Evolutionary conservation across 345 rosid species (phyloP), one percentile per base, ranked within the genome.

Genomic region (Syzygium aromaticum): DNA sequence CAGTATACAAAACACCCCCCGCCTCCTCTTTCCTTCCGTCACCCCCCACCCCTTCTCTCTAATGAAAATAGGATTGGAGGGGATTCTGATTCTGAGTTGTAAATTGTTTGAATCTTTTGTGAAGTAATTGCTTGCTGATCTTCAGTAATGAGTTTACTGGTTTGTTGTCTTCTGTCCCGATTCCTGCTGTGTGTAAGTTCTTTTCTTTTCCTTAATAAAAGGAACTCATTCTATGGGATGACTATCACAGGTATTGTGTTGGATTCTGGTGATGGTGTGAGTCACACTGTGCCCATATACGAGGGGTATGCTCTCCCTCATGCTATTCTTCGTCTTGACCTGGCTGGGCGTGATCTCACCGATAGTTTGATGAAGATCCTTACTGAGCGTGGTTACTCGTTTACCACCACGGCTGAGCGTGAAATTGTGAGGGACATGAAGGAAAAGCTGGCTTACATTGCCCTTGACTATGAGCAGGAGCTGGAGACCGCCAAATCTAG

Each of bases 371-470:
- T 96, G 98, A 97, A 96, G 90, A 97, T 97, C 87, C 93, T 97
- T 11, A 96, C 99, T 1, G 99, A 96, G 92, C 96, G 99, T 91
- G 98, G 99, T 11, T 96, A 97, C 91, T 96, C 98, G 8, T 96
- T 96, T 94, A 97, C 98, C 91, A 97, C 99, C 88, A 94, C 98
- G 77, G 98, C 98, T 0, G 98, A 97, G 94, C 97, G 99, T 56
- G 99, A 97, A 94, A 97, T 97, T 40, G 98, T 97, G 82, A 95
- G 99, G 88, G 98, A 97, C 92, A 94, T 97, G 90, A 97, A 97
- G 94, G 99, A 97, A 89, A 97, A 97, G 92, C 93, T 97, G 21
- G 91, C 97, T 80, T 97, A 97, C 91, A 94, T 96, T 85, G 97
- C 99, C 86, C 95, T 96, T 12, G 99, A 97, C 92, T 97, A 91